Evolutionary conservation across 2,329 filamentous ascomycete genomes (phyloP), one percentile per base, ranked within the genome.

Genomic region (Calonectria montana): DNA sequence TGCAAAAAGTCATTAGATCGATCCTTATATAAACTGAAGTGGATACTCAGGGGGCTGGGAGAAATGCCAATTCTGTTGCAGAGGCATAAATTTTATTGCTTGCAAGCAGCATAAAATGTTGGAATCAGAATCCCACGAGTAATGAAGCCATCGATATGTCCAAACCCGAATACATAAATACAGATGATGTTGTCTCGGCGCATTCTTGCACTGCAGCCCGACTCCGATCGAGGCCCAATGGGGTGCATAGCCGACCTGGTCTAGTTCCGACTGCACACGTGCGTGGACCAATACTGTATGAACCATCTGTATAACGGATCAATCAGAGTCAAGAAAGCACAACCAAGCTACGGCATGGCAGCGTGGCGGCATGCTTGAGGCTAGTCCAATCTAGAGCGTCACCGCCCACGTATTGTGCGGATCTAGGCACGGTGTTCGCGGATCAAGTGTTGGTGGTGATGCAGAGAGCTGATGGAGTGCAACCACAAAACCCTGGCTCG

Each of bases 281-380:
- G 50, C 50, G 50, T 55, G 50, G 50, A 55, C 50, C 29, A 55
- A 55, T 55, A n/a, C 18, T 55, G 50, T 55, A 55, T 37, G 50
- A 35, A 55, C 50, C 10, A n/a, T 55, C 29, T 23, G 29, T 37
- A 16, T 23, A 37, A 37, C 29, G 29, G 29, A 55, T 55, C 50
- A 55, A 55, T 55, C 29, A 21, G 18, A 16, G 18, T 8, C 1
- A 55, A 23, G 29, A 55, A 6, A 35, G 27, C 18, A 9, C 29
- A 55, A 55, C 4, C 50, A 21, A 55, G 50, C 18, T 18, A 55
- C 50, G 50, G 13, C 25, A 55, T 23, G 25, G 29, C 50, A 23
- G 29, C 50, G 50, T 55, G 50, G 50, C 50, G 29, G 10, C 18
- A 5, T 55, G 50, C 18, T 55, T 55, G 50, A 55, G 50, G 50